Conservation (phyloP, 2,329 filamentous ascomycete species). For the Penicillium sp. region DNA sequence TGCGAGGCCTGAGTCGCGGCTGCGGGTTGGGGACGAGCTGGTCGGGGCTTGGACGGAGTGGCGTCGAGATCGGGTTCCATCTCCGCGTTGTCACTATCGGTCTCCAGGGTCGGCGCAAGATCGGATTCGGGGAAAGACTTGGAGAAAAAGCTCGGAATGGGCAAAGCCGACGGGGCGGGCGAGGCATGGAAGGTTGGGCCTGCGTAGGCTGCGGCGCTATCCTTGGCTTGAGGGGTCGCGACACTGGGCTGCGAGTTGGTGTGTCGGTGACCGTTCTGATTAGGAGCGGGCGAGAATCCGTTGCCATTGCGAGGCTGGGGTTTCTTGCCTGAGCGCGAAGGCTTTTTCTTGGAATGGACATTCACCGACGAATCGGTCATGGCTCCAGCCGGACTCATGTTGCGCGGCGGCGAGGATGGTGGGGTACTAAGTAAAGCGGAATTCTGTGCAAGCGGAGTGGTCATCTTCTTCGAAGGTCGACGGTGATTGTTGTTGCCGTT, state of each 20-base stretch:
- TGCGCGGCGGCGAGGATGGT: conserved; percentile 40
- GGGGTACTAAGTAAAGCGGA: conserved; percentile 34
- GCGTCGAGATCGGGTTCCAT: conserved; percentile 37
- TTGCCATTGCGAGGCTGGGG: conserved; percentile 28
- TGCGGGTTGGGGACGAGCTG: conserved; percentile 36
- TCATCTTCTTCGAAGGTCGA: conserved; percentile 39
- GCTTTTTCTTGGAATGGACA: conserved; percentile 40
- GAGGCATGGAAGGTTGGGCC: conserved; percentile 95
- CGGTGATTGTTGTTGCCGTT: conserved; percentile 25
- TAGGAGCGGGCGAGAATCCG: conserved; percentile 28
- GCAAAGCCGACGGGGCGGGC: conserved; percentile 84
- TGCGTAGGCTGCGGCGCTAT: conserved; percentile 63
- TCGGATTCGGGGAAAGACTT: conserved; percentile 71
- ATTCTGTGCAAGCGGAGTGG: conserved; percentile 36
- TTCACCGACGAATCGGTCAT: conserved; percentile 35
- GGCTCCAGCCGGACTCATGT: conserved; percentile 34
- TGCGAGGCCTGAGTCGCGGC: conserved; percentile 48
- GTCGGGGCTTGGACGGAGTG: conserved; percentile 50
- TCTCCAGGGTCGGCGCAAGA: conserved; percentile 36
- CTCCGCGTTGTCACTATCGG: conserved; percentile 45
- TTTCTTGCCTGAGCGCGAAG: conserved; percentile 40
- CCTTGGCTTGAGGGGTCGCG: conserved; percentile 43
- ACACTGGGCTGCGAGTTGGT: conserved; percentile 44
- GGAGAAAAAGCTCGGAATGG: conserved; percentile 84
- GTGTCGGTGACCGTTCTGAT: conserved; percentile 28